Base-by-base conservation (phyloP, 257 asterid genomes). In the Solanum raphanifolium region DNA sequence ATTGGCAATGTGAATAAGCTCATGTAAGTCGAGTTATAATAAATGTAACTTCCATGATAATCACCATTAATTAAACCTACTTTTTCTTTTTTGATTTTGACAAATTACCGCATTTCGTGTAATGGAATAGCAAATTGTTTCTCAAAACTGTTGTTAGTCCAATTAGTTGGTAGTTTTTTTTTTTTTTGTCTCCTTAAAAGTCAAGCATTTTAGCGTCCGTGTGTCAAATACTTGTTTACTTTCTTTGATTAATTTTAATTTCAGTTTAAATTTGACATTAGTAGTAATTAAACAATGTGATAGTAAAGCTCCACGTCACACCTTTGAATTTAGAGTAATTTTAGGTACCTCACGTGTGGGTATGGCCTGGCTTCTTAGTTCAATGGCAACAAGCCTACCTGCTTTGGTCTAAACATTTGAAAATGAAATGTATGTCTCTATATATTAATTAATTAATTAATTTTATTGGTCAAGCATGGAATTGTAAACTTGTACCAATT, bases 161-260 rank as follows among this genome's bases (percentile, higher is more conserved):
- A 90, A 84, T 72, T 46, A 78, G 87, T 90, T 84, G 92, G 90
- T 90, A 18, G 11, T 27, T 10, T 66, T 6, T 82, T 86, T 85
- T 18, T 18, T 55, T 87, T 25, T 68, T 88, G 93, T 92, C 87
- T 92, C 94, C 94, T 68, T 52, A 87, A 88, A 72, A 91, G 95
- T 93, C 94, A 89, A 90, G 86, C 88, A 89, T n/a, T 87, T 79
- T 78, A 90, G 5, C 39, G 41, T 65, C 72, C 72, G 69, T 29
- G 43, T 34, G 86, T 48, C 72, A 58, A 38, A 68, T 34, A 31
- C 7, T 36, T 46, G 10, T 27, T 48, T 48, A 81, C 27, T 9
- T 29, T 27, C 20, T 48, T 29, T 27, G 10, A 79, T 27, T 46
- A 9, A 29, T 43, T 27, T 16, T 48, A 8, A 5, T 46, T 48